Percentiles rank a stretch among this genome's conserved stretches.
Evolutionary conservation across 306 rosid species (phyloP).

Genomic region (Rosa lucieae): DNA sequence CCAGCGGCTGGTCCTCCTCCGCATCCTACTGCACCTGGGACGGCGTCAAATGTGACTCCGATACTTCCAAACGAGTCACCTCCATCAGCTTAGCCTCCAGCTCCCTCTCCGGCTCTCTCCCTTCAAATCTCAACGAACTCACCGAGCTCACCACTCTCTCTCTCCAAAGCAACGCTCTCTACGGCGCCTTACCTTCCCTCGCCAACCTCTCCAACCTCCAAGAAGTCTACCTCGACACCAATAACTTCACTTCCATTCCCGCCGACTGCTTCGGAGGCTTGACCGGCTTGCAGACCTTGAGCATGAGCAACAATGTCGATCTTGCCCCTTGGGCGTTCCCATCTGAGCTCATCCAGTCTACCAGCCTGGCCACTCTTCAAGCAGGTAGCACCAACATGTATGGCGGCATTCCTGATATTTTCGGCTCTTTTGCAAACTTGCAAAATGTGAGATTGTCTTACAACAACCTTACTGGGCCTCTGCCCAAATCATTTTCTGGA

Average conservation of each 20-base stretch:
- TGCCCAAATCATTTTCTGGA: constrained; percentile 51
- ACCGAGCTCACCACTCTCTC: constrained; percentile 49
- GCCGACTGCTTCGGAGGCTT: constrained; percentile 42
- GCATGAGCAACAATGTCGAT: constrained; percentile 35
- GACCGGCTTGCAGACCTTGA: constrained; percentile 44
- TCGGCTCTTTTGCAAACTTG: constrained; percentile 43
- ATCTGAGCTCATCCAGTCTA: constrained; percentile 38
- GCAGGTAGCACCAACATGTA: constrained; percentile 38
- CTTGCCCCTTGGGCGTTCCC: constrained; percentile 59
- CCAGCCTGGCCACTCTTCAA: constrained; percentile 36
- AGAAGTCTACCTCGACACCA: constrained; percentile 34
- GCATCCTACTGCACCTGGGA: constrained; percentile 54
- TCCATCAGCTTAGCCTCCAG: constrained; percentile 40
- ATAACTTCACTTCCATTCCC: constrained; percentile 62
- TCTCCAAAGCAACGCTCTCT: constrained; percentile 53
- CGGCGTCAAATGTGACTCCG: constrained; percentile 50
- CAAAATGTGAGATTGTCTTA: constrained; percentile 60
- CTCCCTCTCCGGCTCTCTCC: constrained; percentile 66
- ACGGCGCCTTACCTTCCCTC: constrained; percentile 63
- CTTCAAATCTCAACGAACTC: constrained; percentile 67
- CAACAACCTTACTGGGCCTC: constrained; percentile 65
- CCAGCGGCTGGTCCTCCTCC: constrained; percentile 49
- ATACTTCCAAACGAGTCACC: constrained; percentile 45
- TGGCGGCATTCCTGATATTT: constrained; percentile 60
- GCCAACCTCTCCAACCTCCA: constrained; percentile 52